phyloP scores from a whole-genome alignment of 768 basidiomycete genomes.

The Butyriboletus loyo region DNA sequence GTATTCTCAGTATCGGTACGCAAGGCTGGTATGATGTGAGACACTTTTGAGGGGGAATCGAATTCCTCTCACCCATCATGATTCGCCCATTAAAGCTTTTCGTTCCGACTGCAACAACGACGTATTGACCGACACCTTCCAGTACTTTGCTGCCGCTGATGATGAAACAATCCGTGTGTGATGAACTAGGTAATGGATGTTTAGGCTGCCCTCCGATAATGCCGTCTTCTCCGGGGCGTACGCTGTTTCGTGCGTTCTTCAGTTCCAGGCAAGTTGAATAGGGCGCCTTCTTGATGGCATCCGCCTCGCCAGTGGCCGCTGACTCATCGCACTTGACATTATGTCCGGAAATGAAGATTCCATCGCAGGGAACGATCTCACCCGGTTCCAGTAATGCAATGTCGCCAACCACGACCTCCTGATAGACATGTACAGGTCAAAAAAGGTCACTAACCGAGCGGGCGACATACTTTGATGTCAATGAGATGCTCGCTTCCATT shows the following conservation, averaged over 20 bases:
- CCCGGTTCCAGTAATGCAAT: constrained; percentile 91
- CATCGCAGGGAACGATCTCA: constrained; percentile 95
- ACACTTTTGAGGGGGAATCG: neutral
- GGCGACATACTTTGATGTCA: constrained; percentile 67
- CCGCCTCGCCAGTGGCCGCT: constrained; percentile 94
- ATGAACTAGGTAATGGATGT: constrained; percentile 11
- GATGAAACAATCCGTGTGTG: constrained; percentile 88
- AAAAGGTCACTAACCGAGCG: neutral
- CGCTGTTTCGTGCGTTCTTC: constrained; percentile 32
- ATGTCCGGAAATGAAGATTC: constrained; percentile 88
- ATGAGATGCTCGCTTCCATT: constrained; percentile 66
- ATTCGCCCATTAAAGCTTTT: constrained; percentile 95
- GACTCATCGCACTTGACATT: constrained; percentile 96
- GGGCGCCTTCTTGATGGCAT: constrained; percentile 85
- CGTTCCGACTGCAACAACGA: constrained; percentile 88
- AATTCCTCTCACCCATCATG: constrained; percentile 78
- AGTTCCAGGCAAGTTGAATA: constrained; percentile 71
- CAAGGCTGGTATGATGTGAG: constrained; percentile 52
- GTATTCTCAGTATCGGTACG: constrained; percentile 86
- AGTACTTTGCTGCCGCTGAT: constrained; percentile 90
- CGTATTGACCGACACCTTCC: constrained; percentile 91
- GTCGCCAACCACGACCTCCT: constrained; percentile 94
- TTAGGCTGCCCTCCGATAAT: constrained; percentile 23
- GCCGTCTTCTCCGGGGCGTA: constrained; percentile 19
- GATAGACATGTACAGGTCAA: constrained; percentile 22